Conservation (phyloP, 2,329 filamentous ascomycete genomes). For the Ceratocystis papillata region DNA sequence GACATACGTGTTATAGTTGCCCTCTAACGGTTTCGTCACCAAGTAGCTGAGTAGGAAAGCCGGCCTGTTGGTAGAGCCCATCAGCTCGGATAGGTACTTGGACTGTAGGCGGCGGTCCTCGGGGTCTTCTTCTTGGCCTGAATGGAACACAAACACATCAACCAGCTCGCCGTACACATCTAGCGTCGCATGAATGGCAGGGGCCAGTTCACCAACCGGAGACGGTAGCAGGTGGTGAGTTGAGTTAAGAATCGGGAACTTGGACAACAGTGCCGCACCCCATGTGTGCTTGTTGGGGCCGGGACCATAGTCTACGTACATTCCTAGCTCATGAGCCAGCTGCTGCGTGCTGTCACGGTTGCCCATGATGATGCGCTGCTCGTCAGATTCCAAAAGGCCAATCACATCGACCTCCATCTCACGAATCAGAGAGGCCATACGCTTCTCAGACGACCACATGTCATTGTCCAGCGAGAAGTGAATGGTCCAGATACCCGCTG, state of each 20-base stretch:
- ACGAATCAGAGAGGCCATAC: conserved; percentile 81
- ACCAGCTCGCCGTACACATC: conserved; percentile 82
- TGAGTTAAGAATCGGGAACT: conserved; percentile 94
- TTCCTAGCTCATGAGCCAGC: conserved; percentile 88
- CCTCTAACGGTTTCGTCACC: conserved; percentile 77
- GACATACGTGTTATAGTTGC: conserved; percentile 96
- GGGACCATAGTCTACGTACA: conserved; percentile 97
- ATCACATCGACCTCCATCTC: conserved; percentile 96
- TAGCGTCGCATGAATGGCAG: conserved; percentile 91
- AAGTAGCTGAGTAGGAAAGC: conserved; percentile 82
- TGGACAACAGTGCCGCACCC: conserved; percentile 85
- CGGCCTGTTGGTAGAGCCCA: conserved; percentile 72
- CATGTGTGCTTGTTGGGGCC: conserved; percentile 99
- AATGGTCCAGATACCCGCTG: conserved; percentile 96
- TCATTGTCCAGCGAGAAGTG: conserved; percentile 97
- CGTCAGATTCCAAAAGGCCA: conserved; percentile 84
- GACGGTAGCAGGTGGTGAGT: conserved; percentile 91
- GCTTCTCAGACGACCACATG: conserved; percentile 95
- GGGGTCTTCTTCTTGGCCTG: conserved; percentile 89
- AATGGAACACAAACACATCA: conserved; percentile 97
- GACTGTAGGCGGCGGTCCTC: conserved; percentile 83
- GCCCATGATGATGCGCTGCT: conserved; percentile 98
- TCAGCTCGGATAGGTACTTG: conserved; percentile 74
- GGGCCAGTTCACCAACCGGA: conserved; percentile 86
- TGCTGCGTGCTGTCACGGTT: conserved; percentile 94